Evolutionary conservation across 805 yeast species (phyloP).

Genomic region (Dipodascus geniculatus): DNA sequence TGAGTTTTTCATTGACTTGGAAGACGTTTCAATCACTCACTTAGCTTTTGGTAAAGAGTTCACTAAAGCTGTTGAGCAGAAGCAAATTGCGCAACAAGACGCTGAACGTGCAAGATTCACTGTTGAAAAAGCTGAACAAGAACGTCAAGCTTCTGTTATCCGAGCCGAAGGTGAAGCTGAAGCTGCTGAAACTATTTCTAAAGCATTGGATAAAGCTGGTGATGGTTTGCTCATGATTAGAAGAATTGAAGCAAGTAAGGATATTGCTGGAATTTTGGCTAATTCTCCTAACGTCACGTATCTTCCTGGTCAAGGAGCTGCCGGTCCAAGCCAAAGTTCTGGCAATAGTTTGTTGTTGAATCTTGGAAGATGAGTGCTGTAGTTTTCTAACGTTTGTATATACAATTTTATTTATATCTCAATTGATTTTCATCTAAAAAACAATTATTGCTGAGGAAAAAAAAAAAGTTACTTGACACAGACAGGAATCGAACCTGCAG

Average conservation of each 20-base stretch:
- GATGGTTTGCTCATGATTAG: conserved; percentile 90
- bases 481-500: conserved; percentile 2
- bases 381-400: neutral
- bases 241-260: conserved; percentile 93
- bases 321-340: conserved; percentile 2
- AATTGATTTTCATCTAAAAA: too few species aligned
- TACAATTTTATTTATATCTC: too few species aligned
- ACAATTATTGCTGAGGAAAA: neutral
- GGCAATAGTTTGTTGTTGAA: conserved; percentile 24
- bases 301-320: conserved; percentile 45
- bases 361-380: conserved; percentile 21
- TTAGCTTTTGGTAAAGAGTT: conserved; percentile 94
- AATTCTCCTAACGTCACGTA: conserved; percentile 77
- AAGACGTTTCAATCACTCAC: conserved; percentile 96
- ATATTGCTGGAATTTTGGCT: conserved; percentile 83
- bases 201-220: conserved; percentile 87
- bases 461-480: neutral
- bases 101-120: conserved; percentile 92
- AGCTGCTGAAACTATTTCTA: conserved; percentile 89
- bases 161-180: conserved; percentile 99
- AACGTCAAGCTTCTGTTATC: conserved; percentile 85
- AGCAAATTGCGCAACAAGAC: conserved; percentile 98
- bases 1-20: conserved; percentile 84
- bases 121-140: conserved; percentile 96
- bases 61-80: conserved; percentile 96